Conservation (phyloP, 2,329 filamentous ascomycete species). For the Scedosporium boydii region DNA sequence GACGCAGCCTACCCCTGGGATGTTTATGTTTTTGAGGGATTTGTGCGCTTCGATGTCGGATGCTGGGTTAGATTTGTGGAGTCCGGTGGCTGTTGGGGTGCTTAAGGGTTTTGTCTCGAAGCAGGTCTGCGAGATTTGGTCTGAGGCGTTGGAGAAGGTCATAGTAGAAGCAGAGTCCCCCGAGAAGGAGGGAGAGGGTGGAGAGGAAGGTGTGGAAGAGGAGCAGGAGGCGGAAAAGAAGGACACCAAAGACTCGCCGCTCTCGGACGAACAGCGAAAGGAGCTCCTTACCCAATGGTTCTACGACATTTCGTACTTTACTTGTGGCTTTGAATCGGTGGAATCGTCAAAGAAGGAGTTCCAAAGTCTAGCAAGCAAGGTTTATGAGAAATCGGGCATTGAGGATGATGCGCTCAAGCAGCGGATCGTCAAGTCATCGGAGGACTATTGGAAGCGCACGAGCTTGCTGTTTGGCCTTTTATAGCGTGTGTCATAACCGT, state of each 20-base stretch:
- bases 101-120: constrained; percentile 51
- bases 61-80: constrained; percentile 75
- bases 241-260: background rate
- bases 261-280: constrained; percentile 7
- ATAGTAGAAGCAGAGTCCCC: constrained; percentile 10
- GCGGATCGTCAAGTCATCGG: constrained; percentile 52
- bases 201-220: constrained; percentile 10
- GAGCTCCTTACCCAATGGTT: constrained; percentile 51
- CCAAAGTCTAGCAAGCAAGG: constrained; percentile 33
- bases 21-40: constrained; percentile 62
- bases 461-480: constrained; percentile 74
- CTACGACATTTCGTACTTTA: constrained; percentile 48
- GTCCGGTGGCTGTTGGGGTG: constrained; percentile 49
- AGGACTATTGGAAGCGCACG: constrained; percentile 77
- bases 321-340: constrained; percentile 30
- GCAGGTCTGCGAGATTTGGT: constrained; percentile 41
- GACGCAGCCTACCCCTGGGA: constrained; percentile 63
- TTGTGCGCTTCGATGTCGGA: constrained; percentile 59
- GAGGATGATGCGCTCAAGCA: constrained; percentile 36
- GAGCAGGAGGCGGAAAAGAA: constrained; percentile 11
- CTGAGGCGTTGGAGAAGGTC: constrained; percentile 25
- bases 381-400: constrained; percentile 36
- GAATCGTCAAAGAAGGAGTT: constrained; percentile 20
- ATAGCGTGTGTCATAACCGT: constrained; percentile 13
- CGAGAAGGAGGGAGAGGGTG: constrained; percentile 3